phyloP scores from a whole-genome alignment of 2,329 filamentous ascomycete genomes.

The Lomentospora prolificans region DNA sequence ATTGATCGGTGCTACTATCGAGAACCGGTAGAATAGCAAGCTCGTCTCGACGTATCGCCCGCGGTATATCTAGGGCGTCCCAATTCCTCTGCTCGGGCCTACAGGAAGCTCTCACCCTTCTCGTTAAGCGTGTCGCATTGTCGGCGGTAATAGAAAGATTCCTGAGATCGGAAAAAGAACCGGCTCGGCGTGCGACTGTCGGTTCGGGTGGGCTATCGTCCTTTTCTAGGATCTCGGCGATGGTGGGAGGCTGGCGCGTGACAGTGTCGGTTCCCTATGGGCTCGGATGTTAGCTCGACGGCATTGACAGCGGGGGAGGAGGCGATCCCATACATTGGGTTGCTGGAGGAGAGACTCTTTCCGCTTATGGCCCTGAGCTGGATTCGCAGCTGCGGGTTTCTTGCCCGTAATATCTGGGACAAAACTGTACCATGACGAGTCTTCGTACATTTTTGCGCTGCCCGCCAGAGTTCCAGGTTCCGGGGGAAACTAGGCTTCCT shows the following conservation, averaged over 20 bases:
- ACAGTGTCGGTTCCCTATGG: neutral
- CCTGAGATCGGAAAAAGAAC: slow-evolving; percentile 35
- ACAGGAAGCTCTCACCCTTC: neutral
- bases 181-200: slow-evolving; percentile 54
- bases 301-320: slow-evolving; percentile 8
- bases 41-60: neutral
- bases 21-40: neutral
- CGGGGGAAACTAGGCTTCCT: neutral
- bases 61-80: slow-evolving; percentile 3
- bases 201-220: slow-evolving; percentile 55
- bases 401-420: slow-evolving; percentile 51
- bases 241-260: slow-evolving; percentile 1
- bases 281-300: neutral
- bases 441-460: slow-evolving; percentile 58
- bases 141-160: neutral
- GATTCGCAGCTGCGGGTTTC: slow-evolving; percentile 29
- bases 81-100: neutral
- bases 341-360: slow-evolving; percentile 61
- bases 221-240: slow-evolving; percentile 25
- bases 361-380: slow-evolving; percentile 45
- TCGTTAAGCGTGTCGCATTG: neutral
- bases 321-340: slow-evolving; percentile 41
- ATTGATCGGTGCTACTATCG: neutral
- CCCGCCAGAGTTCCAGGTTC: neutral
- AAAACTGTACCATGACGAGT: slow-evolving; percentile 68